A percentile compares a stretch with the other conserved stretches of the same genome.
Evolutionary conservation across 768 basidiomycete species (phyloP).

Genomic region (Boletus speciosus): DNA sequence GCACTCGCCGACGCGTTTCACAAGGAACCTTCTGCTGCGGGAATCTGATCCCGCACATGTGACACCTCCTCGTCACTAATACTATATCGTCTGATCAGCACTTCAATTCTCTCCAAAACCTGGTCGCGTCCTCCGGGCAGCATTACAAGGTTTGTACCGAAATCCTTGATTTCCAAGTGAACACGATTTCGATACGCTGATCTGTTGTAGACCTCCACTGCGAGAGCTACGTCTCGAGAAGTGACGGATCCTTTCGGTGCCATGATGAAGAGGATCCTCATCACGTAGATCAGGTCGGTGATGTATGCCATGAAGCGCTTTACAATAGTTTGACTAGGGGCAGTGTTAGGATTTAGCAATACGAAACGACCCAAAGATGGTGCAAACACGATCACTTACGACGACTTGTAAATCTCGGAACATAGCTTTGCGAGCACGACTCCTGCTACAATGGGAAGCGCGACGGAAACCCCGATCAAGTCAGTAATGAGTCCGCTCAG

Average conservation of each 20-base stretch:
- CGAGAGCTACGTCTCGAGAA: neutral
- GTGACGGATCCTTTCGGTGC: neutral
- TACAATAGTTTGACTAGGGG: neutral
- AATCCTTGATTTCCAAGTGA: neutral
- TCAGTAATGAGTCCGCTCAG: neutral
- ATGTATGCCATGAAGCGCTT: neutral
- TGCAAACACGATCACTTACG: neutral
- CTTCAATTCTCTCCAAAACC: neutral
- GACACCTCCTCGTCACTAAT: neutral
- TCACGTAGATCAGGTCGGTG: neutral
- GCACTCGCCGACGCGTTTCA: too few relatives aligned
- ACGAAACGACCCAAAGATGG: neutral
- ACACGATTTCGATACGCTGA: neutral
- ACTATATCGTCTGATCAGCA: neutral
- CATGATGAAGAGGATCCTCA: neutral
- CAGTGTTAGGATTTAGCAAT: neutral
- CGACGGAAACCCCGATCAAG: neutral
- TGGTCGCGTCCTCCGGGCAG: neutral
- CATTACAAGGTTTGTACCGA: neutral
- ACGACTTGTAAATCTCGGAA: neutral
- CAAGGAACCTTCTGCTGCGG: too few relatives aligned
- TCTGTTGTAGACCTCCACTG: neutral
- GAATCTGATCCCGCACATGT: neutral
- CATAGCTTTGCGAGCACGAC: neutral
- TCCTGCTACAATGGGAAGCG: neutral